Conservation (phyloP, 768 basidiomycete species). For the Candolleomyces efflorescens region DNA sequence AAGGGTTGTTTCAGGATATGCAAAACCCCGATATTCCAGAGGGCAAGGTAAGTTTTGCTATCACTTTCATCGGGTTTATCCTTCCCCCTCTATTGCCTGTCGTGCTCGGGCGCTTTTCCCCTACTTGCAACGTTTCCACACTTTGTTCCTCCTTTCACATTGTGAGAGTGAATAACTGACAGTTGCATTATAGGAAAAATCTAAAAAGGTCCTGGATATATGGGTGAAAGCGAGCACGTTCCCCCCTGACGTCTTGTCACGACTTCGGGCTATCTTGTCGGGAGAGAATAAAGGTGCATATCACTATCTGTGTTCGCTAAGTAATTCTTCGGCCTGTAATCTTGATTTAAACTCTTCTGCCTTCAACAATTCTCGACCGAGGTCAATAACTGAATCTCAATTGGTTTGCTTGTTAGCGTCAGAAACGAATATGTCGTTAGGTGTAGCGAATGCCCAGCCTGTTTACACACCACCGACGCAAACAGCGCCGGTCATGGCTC, state of each 20-base stretch:
- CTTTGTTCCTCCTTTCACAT: conserved; percentile 9
- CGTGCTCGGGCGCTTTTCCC: neutral
- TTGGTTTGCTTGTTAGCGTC: conserved; percentile 61
- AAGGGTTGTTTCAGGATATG: conserved; percentile 88
- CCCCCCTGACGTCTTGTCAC: conserved; percentile 67
- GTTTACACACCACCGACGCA: neutral
- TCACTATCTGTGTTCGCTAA: conserved; percentile 73
- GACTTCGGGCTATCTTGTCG: conserved; percentile 66
- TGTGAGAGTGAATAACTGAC: conserved; percentile 39
- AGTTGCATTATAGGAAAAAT: conserved; percentile 76
- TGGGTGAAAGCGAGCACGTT: conserved; percentile 94
- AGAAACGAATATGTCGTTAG: conserved; percentile 33
- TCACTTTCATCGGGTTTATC: conserved; percentile 11
- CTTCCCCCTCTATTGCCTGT: conserved; percentile 10
- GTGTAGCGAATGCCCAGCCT: conserved; percentile 12
- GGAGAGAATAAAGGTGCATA: conserved; percentile 87
- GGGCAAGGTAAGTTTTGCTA: conserved; percentile 72
- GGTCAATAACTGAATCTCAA: conserved; percentile 64
- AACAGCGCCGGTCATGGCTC: neutral
- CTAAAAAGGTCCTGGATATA: conserved; percentile 95
- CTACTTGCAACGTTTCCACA: neutral
- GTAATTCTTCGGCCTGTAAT: conserved; percentile 67
- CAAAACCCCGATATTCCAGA: conserved; percentile 58
- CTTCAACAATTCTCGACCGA: conserved; percentile 41
- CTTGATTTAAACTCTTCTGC: conserved; percentile 49